A percentile compares a stretch with the other conserved stretches of the same genome.
These are phyloP conservation scores for Geotrichum bryndzae DNA, from an alignment of 1,139 yeast genomes.

Conservation along the genomic window DNA sequence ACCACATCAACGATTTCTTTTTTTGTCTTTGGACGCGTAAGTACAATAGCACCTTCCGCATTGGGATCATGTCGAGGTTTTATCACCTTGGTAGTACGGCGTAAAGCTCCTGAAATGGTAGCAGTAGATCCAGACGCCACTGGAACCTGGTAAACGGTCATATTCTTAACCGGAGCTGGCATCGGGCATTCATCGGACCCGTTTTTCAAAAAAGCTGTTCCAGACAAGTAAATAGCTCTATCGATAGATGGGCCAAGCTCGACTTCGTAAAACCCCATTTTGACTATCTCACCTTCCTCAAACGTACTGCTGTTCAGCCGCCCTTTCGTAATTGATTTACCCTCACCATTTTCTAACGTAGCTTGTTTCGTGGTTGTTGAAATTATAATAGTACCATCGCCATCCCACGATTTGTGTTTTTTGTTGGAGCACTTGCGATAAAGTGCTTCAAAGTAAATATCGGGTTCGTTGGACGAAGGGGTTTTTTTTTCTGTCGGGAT, in stretches of 20 bases:
- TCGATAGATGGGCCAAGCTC: constrained; percentile 43
- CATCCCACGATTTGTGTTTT: constrained; percentile 93
- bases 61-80: constrained; percentile 41
- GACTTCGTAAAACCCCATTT: constrained; percentile 48
- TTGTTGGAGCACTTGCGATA: constrained; percentile 69
- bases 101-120: constrained; percentile 10
- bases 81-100: constrained; percentile 9
- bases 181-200: background rate
- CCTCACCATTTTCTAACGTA: constrained; percentile 25
- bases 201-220: constrained; percentile 18
- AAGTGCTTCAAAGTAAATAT: constrained; percentile 40
- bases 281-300: constrained; percentile 39
- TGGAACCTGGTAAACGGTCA: constrained; percentile 6
- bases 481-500: background rate
- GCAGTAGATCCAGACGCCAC: background rate
- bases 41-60: constrained; percentile 41
- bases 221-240: constrained; percentile 19
- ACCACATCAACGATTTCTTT: constrained; percentile 46
- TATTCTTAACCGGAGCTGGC: background rate
- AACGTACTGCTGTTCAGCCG: constrained; percentile 1
- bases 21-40: constrained; percentile 36
- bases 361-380: constrained; percentile 17
- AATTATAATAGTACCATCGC: constrained; percentile 62
- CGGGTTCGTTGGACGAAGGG: background rate
- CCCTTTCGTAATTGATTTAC: constrained; percentile 20